phyloP scores from a whole-genome alignment of 805 yeast genomes.

The Cyberlindnera xylosilytica region DNA sequence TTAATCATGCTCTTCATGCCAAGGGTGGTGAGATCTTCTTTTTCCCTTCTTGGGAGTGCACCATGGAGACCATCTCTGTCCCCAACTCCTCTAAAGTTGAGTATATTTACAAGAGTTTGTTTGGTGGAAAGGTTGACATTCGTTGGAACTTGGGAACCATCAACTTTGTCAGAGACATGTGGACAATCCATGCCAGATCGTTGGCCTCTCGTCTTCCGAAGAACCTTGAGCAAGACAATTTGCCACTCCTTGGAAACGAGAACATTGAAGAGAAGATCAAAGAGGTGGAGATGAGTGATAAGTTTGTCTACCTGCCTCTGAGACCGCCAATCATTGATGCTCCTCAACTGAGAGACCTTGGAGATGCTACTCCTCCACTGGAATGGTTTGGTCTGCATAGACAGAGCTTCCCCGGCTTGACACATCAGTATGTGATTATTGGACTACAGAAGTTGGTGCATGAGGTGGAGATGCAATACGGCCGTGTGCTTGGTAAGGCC shows the following conservation, averaged over 20 bases:
- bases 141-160: slow-evolving; percentile 94
- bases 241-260: slow-evolving; percentile 31
- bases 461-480: slow-evolving; percentile 53
- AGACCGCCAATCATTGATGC: slow-evolving; percentile 81
- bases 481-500: slow-evolving; percentile 37
- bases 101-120: slow-evolving; percentile 64
- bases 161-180: slow-evolving; percentile 88
- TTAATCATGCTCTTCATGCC: slow-evolving; percentile 52
- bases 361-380: slow-evolving; percentile 96
- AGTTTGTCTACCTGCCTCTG: slow-evolving; percentile 58
- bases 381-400: slow-evolving; percentile 98
- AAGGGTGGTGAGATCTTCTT: slow-evolving; percentile 77
- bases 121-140: slow-evolving; percentile 88
- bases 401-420: slow-evolving; percentile 76
- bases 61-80: slow-evolving; percentile 73
- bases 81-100: slow-evolving; percentile 52
- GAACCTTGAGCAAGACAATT: slow-evolving; percentile 12
- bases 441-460: slow-evolving; percentile 70
- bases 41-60: slow-evolving; percentile 71
- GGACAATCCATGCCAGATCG: slow-evolving; percentile 79
- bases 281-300: slow-evolving; percentile 44
- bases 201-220: slow-evolving; percentile 56
- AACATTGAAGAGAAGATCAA: slow-evolving; percentile 40
- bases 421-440: slow-evolving; percentile 77
- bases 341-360: slow-evolving; percentile 86